A percentile compares a stretch with the other conserved stretches of the same genome.
These are phyloP conservation scores for Amanita jacksonii DNA, from an alignment of 768 basidiomycete genomes.

Conservation along the genomic window DNA sequence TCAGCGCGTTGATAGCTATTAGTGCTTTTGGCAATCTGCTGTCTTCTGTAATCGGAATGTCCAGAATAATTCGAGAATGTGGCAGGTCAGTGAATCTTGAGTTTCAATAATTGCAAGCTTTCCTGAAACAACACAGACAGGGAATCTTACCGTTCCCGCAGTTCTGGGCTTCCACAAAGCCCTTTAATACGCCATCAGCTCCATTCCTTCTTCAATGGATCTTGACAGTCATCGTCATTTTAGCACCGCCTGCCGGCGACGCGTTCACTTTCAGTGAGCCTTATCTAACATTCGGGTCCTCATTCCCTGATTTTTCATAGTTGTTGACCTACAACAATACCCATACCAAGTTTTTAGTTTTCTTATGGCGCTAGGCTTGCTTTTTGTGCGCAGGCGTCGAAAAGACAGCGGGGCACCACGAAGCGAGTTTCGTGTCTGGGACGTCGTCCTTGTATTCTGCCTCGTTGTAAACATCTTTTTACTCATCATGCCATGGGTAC, in stretches of 20 bases:
- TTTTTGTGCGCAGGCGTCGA: constrained; percentile 25
- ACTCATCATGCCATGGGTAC: constrained; percentile 32
- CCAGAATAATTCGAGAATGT: constrained; percentile 37
- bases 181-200: constrained; percentile 41
- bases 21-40: constrained; percentile 32
- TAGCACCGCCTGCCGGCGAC: constrained; percentile 33
- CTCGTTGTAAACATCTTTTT: constrained; percentile 29
- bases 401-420: constrained; percentile 21
- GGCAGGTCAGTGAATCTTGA: constrained; percentile 17
- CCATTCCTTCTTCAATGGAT: constrained; percentile 37
- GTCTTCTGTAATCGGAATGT: constrained; percentile 28
- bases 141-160: constrained; percentile 43
- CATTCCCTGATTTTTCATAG: constrained; percentile 12
- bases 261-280: constrained; percentile 34
- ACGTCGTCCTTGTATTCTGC: constrained; percentile 24
- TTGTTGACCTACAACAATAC: constrained; percentile 31
- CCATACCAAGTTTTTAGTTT: constrained; percentile 28
- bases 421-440: constrained; percentile 29
- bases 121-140: constrained; percentile 23
- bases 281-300: too few species aligned
- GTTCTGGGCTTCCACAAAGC: constrained; percentile 41
- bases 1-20: constrained; percentile 29
- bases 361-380: constrained; percentile 24
- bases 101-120: constrained; percentile 1
- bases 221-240: constrained; percentile 38